Percentiles rank a stretch among this genome's conserved stretches.
Evolutionary conservation across 2,329 filamentous ascomycete species (phyloP).

Genomic region (Venturia carpophila): DNA sequence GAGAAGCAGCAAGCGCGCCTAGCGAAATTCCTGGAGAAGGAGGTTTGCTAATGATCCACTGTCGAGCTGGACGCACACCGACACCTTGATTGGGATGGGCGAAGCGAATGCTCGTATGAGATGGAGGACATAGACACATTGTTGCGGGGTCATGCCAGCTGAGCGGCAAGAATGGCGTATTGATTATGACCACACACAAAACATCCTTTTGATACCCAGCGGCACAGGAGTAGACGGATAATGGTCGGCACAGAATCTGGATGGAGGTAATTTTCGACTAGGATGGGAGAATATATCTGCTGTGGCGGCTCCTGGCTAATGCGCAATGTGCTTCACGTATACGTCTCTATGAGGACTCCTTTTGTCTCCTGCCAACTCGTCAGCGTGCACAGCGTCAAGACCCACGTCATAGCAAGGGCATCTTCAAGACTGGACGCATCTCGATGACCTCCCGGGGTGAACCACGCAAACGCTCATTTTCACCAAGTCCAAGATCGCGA

Average conservation of each 20-base stretch:
- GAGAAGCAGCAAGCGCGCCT: constrained; percentile 3
- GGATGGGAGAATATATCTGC: too few relatives aligned
- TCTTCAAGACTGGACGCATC: too few relatives aligned
- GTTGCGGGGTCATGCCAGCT: neutral
- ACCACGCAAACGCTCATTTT: too few relatives aligned
- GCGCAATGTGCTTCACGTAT: neutral
- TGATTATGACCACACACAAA: neutral
- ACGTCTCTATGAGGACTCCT: neutral
- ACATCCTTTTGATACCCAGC: constrained; percentile 9
- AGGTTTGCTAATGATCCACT: neutral
- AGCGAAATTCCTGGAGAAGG: neutral
- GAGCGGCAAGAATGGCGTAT: neutral
- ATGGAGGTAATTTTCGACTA: neutral
- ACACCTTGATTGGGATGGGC: neutral
- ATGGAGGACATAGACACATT: neutral
- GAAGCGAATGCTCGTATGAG: neutral
- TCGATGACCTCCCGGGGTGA: too few relatives aligned
- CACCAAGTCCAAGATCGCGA: too few relatives aligned
- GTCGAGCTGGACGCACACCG: neutral
- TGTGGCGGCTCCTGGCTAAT: too few relatives aligned
- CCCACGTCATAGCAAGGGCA: too few relatives aligned
- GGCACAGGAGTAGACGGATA: constrained; percentile 8
- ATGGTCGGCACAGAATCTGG: neutral
- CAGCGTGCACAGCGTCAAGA: neutral
- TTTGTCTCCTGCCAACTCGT: neutral